These are phyloP conservation scores for Metschnikowia lachancei DNA, from an alignment of 805 yeast species.

Conservation along the genomic window DNA sequence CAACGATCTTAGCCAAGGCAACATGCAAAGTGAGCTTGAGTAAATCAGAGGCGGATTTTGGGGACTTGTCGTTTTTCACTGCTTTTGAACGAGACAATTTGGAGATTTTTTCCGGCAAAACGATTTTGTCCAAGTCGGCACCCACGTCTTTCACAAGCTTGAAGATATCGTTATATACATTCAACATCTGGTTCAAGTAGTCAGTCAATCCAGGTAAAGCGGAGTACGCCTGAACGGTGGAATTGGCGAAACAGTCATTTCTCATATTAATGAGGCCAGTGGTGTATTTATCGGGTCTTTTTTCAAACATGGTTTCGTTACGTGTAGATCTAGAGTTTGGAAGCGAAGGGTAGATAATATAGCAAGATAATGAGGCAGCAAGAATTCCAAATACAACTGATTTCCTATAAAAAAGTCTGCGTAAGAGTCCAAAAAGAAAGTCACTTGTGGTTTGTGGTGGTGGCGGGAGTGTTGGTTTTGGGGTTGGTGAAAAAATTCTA, in stretches of 20 bases:
- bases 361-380: slow-evolving; percentile 11
- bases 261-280: slow-evolving; percentile 81
- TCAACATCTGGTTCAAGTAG: slow-evolving; percentile 49
- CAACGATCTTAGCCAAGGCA: slow-evolving; percentile 51
- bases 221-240: slow-evolving; percentile 77
- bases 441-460: neutral
- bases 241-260: slow-evolving; percentile 91
- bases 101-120: slow-evolving; percentile 19
- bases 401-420: slow-evolving; percentile 1
- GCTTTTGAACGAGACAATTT: slow-evolving; percentile 15
- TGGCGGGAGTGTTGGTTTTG: neutral
- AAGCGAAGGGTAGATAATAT: slow-evolving; percentile 17
- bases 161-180: slow-evolving; percentile 25
- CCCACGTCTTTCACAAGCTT: slow-evolving; percentile 15
- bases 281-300: slow-evolving; percentile 68
- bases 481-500: slow-evolving; percentile 4
- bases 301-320: slow-evolving; percentile 36
- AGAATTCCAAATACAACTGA: neutral
- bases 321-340: slow-evolving; percentile 1
- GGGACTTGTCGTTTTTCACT: slow-evolving; percentile 8
- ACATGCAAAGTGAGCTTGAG: slow-evolving; percentile 52
- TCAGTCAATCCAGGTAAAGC: slow-evolving; percentile 57
- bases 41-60: slow-evolving; percentile 16
- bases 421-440: neutral
- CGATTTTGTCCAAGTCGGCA: slow-evolving; percentile 16